A percentile compares a stretch with the other conserved stretches of the same genome.
Conservation (phyloP, 768 basidiomycete species). For the Termitomyces sp. region DNA sequence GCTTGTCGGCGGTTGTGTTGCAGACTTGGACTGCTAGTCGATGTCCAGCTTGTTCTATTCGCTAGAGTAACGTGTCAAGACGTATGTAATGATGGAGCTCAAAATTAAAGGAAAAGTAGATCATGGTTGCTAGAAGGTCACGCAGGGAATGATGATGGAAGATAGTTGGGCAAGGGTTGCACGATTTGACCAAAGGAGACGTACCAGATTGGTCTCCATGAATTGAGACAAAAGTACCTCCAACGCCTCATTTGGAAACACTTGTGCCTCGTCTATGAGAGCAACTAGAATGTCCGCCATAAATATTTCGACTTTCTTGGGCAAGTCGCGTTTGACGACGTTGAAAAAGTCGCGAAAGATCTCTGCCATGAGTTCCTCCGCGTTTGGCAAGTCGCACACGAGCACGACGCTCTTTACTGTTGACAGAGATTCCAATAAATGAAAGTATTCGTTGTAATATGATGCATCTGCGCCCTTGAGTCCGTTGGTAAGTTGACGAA, state of each 20-base stretch:
- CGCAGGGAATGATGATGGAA: neutral
- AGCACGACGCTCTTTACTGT: slow-evolving; percentile 94
- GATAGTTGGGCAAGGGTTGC: neutral
- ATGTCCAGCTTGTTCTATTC: slow-evolving; percentile 71
- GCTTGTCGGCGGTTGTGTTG: slow-evolving; percentile 77
- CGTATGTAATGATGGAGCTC: neutral
- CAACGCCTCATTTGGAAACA: slow-evolving; percentile 75
- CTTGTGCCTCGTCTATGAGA: slow-evolving; percentile 80
- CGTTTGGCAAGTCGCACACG: slow-evolving; percentile 85
- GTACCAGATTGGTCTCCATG: slow-evolving; percentile 69
- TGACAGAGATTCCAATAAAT: slow-evolving; percentile 89
- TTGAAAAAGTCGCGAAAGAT: slow-evolving; percentile 84
- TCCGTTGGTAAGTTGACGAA: slow-evolving; percentile 73
- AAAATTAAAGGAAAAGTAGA: slow-evolving; percentile 3
- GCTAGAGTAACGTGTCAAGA: slow-evolving; percentile 30
- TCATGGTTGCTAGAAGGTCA: neutral
- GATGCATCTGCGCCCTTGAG: slow-evolving; percentile 76
- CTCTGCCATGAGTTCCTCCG: slow-evolving; percentile 79
- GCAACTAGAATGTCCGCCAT: slow-evolving; percentile 90
- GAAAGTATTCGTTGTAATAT: slow-evolving; percentile 91
- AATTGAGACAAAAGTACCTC: slow-evolving; percentile 86
- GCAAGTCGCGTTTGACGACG: slow-evolving; percentile 65
- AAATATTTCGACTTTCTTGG: slow-evolving; percentile 81
- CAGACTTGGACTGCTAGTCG: slow-evolving; percentile 85
- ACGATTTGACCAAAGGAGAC: slow-evolving; percentile 21